Percentiles rank a stretch among this genome's conserved stretches.
These are phyloP conservation scores for Claviceps maximensis DNA, from an alignment of 2,329 filamentous ascomycete species.

Conservation along the genomic window DNA sequence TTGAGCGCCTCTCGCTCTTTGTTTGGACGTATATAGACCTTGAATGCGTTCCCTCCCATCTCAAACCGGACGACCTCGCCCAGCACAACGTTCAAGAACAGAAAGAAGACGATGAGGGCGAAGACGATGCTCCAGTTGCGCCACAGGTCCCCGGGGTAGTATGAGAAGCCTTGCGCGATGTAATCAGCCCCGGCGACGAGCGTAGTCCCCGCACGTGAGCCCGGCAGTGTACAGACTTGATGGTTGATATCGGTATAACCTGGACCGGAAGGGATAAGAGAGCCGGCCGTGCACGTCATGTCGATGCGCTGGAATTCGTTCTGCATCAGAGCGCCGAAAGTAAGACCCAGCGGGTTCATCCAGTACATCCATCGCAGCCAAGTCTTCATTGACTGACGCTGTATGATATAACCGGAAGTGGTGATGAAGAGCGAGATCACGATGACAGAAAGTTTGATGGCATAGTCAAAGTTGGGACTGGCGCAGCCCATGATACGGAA, in stretches of 20 bases:
- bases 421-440: slow-evolving; percentile 72
- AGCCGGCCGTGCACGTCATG: slow-evolving; percentile 54
- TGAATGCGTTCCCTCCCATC: slow-evolving; percentile 68
- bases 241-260: slow-evolving; percentile 58
- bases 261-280: slow-evolving; percentile 57
- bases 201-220: slow-evolving; percentile 51
- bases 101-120: slow-evolving; percentile 61
- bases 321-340: slow-evolving; percentile 68
- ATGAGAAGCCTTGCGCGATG: slow-evolving; percentile 54
- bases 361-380: slow-evolving; percentile 75
- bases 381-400: slow-evolving; percentile 59
- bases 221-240: slow-evolving; percentile 71
- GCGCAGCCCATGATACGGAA: slow-evolving; percentile 63
- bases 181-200: slow-evolving; percentile 55
- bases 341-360: slow-evolving; percentile 60
- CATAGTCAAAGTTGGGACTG: slow-evolving; percentile 72
- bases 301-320: slow-evolving; percentile 67
- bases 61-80: slow-evolving; percentile 70
- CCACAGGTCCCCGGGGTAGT: slow-evolving; percentile 57
- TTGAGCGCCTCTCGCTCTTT: slow-evolving; percentile 55
- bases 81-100: slow-evolving; percentile 60
- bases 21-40: slow-evolving; percentile 60
- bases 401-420: slow-evolving; percentile 73
- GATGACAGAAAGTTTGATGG: slow-evolving; percentile 68
- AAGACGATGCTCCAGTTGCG: slow-evolving; percentile 74